Evolutionary conservation across 2,329 filamentous ascomycete species (phyloP).

Genomic region (Thielaviopsis musarum): DNA sequence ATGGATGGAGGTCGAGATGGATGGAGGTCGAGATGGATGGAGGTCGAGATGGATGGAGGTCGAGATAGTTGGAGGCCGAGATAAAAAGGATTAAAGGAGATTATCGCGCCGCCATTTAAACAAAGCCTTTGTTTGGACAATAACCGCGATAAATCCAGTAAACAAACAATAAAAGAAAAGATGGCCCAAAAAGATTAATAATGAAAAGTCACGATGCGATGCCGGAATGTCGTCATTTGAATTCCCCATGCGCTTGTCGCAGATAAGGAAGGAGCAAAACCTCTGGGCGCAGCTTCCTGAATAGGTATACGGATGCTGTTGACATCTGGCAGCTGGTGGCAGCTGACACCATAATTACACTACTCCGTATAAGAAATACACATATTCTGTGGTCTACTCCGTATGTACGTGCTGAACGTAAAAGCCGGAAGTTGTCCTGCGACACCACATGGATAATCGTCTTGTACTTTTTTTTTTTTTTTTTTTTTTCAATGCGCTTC

Average conservation of each 20-base stretch:
- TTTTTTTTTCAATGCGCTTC: conserved; percentile 27
- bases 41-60: too few species aligned
- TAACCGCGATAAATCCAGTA: not conserved
- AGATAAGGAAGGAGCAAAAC: not conserved
- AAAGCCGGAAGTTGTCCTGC: conserved; percentile 24
- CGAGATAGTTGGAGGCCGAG: not conserved
- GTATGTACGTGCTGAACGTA: conserved; percentile 4
- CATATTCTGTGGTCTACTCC: conserved; percentile 1
- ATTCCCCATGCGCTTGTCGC: not conserved
- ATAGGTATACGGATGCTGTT: not conserved
- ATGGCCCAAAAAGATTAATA: not conserved
- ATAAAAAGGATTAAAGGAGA: not conserved
- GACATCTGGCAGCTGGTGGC: not conserved
- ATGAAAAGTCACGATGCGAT: not conserved
- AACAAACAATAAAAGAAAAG: not conserved
- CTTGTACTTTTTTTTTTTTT: too few species aligned
- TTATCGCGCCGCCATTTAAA: not conserved
- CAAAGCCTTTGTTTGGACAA: not conserved
- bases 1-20: not conserved
- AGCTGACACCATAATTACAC: not conserved
- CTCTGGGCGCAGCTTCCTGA: not conserved
- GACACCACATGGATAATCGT: conserved; percentile 27
- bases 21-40: not conserved
- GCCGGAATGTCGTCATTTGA: not conserved
- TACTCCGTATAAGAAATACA: too few species aligned